Percentiles rank a stretch among this genome's conserved stretches.
Evolutionary conservation across 257 asterid species (phyloP).

Genomic region (Buddleja alternifolia): DNA sequence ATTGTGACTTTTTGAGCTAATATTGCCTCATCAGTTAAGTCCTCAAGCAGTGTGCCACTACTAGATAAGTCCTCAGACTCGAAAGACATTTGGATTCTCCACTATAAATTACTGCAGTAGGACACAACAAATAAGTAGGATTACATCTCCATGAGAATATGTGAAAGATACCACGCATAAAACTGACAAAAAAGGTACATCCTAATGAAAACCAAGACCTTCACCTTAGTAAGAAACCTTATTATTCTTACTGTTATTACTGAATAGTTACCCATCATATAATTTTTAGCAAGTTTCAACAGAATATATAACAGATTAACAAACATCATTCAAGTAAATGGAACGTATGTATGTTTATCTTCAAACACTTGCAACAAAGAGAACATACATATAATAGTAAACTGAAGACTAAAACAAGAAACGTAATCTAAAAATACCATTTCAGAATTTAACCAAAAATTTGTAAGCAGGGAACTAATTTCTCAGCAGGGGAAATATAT

Average conservation of each 20-base stretch:
- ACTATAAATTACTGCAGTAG: too few species aligned
- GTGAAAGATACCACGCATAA: background rate
- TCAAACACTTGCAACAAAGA: background rate
- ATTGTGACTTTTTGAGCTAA: too few species aligned
- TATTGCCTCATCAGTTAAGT: too few species aligned
- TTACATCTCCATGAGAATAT: background rate
- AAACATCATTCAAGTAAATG: too few species aligned
- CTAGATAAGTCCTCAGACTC: background rate
- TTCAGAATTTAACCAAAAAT: background rate
- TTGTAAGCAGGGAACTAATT: background rate
- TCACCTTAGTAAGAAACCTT: too few species aligned
- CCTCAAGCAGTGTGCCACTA: too few species aligned
- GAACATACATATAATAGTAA: too few species aligned
- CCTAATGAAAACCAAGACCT: background rate
- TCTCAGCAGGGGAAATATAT: background rate
- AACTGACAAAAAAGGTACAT: background rate
- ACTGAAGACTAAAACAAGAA: too few species aligned
- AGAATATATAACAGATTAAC: too few species aligned
- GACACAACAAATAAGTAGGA: background rate
- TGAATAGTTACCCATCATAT: background rate
- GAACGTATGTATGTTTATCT: too few species aligned
- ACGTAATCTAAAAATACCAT: too few species aligned
- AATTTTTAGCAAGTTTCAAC: too few species aligned
- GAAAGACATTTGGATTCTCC: background rate
- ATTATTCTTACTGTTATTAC: background rate